Percentiles rank a stretch among this genome's conserved stretches.
phyloP scores from a whole-genome alignment of 805 yeast species.

The Grigorovia jiainica region DNA sequence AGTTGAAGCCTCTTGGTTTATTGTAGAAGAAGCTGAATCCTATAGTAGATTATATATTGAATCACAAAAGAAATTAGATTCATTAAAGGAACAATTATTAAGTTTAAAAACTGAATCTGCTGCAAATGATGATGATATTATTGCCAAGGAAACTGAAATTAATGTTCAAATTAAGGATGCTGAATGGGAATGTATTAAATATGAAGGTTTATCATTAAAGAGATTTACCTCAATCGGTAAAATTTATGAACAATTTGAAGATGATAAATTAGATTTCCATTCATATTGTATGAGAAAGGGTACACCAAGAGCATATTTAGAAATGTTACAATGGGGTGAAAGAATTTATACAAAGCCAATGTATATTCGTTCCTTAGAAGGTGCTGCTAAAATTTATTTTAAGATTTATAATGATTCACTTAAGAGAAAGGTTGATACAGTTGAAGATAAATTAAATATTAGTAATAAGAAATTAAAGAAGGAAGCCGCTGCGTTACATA shows the following conservation, averaged over 20 bases:
- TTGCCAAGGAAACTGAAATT: conserved; percentile 21
- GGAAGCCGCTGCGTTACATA: conserved; percentile 39
- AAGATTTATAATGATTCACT: conserved; percentile 22
- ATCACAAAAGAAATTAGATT: conserved; percentile 13
- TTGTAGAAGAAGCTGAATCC: conserved; percentile 77
- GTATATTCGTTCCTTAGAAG: conserved; percentile 59
- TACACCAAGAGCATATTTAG: conserved; percentile 74
- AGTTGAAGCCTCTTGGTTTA: conserved; percentile 89
- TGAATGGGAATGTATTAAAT: conserved; percentile 37
- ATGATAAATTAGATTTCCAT: conserved; percentile 92
- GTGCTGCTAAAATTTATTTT: conserved; percentile 51
- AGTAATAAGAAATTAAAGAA: conserved; percentile 46
- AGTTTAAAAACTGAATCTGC: conserved; percentile 1
- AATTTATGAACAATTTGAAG: conserved; percentile 59
- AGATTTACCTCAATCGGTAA: conserved; percentile 59
- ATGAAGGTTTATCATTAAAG: conserved; percentile 68
- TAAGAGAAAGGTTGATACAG: conserved; percentile 4
- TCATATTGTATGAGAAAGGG: conserved; percentile 86
- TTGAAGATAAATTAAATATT: conserved; percentile 7
- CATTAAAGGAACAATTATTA: conserved; percentile 6
- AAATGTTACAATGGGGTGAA: conserved; percentile 78
- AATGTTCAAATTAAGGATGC: conserved; percentile 27
- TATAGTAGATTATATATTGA: conserved; percentile 50
- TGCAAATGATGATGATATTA: conserved; percentile 10
- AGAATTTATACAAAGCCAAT: conserved; percentile 57